Percentiles rank a stretch among this genome's conserved stretches.
Evolutionary conservation across 352 stramenopile genomes (phyloP).

Genomic region (Pythium folliculosum): DNA sequence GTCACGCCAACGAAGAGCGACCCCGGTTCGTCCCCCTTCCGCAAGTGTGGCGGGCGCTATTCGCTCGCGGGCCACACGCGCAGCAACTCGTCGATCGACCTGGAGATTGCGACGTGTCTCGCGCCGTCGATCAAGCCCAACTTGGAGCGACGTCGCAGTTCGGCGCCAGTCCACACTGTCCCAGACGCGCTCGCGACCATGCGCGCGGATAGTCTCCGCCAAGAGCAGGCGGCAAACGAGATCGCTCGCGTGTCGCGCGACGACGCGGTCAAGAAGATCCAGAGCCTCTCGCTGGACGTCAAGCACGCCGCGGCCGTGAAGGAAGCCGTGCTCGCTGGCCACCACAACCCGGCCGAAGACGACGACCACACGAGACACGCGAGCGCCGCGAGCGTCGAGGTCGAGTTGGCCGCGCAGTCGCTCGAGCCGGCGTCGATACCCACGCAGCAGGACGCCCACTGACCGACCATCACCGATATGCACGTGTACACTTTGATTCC

Average conservation of each 20-base stretch:
- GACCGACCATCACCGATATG: no score
- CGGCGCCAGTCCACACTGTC: constrained; percentile 21
- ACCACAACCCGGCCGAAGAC: constrained; percentile 4
- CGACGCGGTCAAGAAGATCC: constrained; percentile 44
- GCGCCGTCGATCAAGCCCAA: neutral
- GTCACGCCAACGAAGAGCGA: constrained; percentile 23
- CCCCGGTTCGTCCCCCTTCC: constrained; percentile 23
- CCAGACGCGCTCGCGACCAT: constrained; percentile 24
- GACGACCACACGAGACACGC: constrained; percentile 7
- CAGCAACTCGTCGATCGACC: constrained; percentile 28
- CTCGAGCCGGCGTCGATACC: neutral
- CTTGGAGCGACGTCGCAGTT: constrained; percentile 31
- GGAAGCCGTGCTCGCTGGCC: neutral
- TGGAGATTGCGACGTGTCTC: constrained; percentile 17
- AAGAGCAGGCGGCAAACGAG: constrained; percentile 25
- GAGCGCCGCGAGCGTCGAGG: constrained; percentile 15
- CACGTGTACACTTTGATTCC: no score
- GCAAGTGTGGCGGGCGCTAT: constrained; percentile 11
- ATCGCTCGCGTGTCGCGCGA: constrained; percentile 32
- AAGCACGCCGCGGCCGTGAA: constrained; percentile 9
- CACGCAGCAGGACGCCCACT: constrained; percentile 20
- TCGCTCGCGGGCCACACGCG: constrained; percentile 20
- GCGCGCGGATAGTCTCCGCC: constrained; percentile 28
- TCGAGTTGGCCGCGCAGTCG: constrained; percentile 12
- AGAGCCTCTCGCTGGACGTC: constrained; percentile 27